A percentile compares a stretch with the other conserved stretches of the same genome.
phyloP scores from a whole-genome alignment of 2,329 filamentous ascomycete genomes.

The Elsinoe arachidis region DNA sequence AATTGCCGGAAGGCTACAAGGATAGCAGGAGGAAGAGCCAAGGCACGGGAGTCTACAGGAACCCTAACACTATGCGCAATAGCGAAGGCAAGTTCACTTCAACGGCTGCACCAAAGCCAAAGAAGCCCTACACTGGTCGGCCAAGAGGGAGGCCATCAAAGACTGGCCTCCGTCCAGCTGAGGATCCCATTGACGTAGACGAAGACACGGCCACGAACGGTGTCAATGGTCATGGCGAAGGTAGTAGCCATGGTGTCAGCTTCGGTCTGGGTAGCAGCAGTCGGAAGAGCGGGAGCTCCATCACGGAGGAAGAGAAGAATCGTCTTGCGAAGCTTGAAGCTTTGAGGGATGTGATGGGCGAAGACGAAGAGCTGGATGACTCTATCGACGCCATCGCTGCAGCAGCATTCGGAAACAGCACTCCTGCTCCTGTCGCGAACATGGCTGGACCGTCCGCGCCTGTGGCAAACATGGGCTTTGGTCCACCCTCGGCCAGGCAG shows the following conservation, averaged over 20 bases:
- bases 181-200: background rate
- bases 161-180: background rate
- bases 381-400: background rate
- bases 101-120: background rate
- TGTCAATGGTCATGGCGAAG: background rate
- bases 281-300: background rate
- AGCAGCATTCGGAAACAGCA: background rate
- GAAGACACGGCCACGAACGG: background rate
- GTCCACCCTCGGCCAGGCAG: constrained; percentile 5
- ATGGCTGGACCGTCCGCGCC: background rate
- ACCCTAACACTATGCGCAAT: constrained; percentile 23
- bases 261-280: background rate
- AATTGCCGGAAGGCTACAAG: constrained; percentile 35
- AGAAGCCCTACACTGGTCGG: background rate
- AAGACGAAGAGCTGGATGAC: constrained; percentile 5
- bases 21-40: constrained; percentile 23
- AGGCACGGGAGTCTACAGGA: background rate
- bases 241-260: background rate
- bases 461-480: background rate
- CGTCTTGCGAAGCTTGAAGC: constrained; percentile 28
- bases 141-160: background rate
- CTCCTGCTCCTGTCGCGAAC: background rate
- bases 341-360: constrained; percentile 23
- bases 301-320: constrained; percentile 25
- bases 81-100: background rate